phyloP scores from a whole-genome alignment of 768 basidiomycete species.

The Lactarius hatsudake region DNA sequence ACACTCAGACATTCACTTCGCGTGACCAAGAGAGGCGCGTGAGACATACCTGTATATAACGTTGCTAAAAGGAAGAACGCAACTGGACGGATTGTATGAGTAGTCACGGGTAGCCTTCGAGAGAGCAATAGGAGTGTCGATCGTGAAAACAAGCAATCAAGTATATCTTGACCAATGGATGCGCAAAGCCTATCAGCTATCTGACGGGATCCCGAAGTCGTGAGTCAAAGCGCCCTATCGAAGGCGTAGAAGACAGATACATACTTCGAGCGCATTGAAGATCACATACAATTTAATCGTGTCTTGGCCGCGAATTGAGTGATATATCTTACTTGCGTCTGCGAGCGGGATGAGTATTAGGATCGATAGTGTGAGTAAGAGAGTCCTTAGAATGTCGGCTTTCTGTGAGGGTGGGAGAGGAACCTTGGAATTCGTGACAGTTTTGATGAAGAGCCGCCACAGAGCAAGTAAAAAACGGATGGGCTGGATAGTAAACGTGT shows the following conservation, averaged over 20 bases:
- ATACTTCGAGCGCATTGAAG: conserved; percentile 95
- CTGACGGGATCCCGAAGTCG: conserved; percentile 39
- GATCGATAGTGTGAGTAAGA: conserved; percentile 73
- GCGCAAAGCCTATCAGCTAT: conserved; percentile 94
- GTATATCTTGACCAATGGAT: conserved; percentile 95
- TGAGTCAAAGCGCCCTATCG: neutral
- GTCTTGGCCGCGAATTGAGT: conserved; percentile 95
- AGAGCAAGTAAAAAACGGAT: conserved; percentile 76
- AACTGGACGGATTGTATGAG: conserved; percentile 72
- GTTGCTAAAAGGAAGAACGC: conserved; percentile 81
- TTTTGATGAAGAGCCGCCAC: conserved; percentile 51
- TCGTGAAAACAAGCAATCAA: conserved; percentile 93
- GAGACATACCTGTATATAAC: conserved; percentile 70
- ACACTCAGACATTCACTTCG: conserved; percentile 1
- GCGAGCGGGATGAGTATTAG: conserved; percentile 76
- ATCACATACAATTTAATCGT: conserved; percentile 99
- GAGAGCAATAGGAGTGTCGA: conserved; percentile 81
- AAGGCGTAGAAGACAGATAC: conserved; percentile 30
- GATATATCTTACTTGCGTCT: conserved; percentile 97
- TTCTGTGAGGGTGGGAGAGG: conserved; percentile 85
- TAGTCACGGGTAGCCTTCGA: conserved; percentile 55
- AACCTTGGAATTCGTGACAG: conserved; percentile 45
- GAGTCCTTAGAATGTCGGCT: conserved; percentile 82
- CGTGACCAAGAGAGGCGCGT: neutral
- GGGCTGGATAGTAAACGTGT: conserved; percentile 96